phyloP scores from a whole-genome alignment of 495 filamentous ascomycete species.

The Tuber microsphaerosporum region DNA sequence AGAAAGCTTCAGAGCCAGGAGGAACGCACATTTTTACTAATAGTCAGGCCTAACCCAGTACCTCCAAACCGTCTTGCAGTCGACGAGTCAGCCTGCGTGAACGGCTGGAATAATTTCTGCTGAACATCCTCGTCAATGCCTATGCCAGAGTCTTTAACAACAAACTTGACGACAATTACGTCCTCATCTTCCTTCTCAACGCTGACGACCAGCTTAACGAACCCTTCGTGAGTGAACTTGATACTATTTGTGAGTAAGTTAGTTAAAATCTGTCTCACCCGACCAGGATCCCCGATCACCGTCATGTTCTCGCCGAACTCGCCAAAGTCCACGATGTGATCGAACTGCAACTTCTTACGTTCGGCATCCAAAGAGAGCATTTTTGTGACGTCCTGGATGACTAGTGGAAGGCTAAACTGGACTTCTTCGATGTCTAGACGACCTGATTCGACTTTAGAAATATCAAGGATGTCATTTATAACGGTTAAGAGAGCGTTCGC shows the following conservation, averaged over 20 bases:
- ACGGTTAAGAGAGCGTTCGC: constrained; percentile 75
- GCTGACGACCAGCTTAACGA: constrained; percentile 52
- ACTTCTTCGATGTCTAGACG: constrained; percentile 66
- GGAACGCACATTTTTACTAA: constrained; percentile 56
- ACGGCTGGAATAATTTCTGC: constrained; percentile 72
- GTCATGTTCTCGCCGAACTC: constrained; percentile 34
- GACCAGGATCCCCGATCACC: constrained; percentile 68
- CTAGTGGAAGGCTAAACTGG: constrained; percentile 66
- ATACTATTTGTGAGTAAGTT: constrained; percentile 86
- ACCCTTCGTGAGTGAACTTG: constrained; percentile 74
- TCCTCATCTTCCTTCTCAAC: constrained; percentile 49
- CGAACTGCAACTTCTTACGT: constrained; percentile 48
- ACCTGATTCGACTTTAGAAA: constrained; percentile 79
- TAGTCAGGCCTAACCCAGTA: constrained; percentile 73
- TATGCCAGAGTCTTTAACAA: constrained; percentile 74
- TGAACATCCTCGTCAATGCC: constrained; percentile 71
- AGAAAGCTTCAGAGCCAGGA: not conserved
- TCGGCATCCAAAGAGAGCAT: constrained; percentile 52
- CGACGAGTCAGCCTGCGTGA: constrained; percentile 75
- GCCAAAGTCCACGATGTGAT: constrained; percentile 41
- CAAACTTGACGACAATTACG: constrained; percentile 51
- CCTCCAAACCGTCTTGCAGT: constrained; percentile 70
- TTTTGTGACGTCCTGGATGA: constrained; percentile 63
- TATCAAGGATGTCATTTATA: constrained; percentile 84
- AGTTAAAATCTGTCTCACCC: constrained; percentile 73